Base-by-base conservation (phyloP, 768 basidiomycete genomes). In the Hericium rajendrae region DNA sequence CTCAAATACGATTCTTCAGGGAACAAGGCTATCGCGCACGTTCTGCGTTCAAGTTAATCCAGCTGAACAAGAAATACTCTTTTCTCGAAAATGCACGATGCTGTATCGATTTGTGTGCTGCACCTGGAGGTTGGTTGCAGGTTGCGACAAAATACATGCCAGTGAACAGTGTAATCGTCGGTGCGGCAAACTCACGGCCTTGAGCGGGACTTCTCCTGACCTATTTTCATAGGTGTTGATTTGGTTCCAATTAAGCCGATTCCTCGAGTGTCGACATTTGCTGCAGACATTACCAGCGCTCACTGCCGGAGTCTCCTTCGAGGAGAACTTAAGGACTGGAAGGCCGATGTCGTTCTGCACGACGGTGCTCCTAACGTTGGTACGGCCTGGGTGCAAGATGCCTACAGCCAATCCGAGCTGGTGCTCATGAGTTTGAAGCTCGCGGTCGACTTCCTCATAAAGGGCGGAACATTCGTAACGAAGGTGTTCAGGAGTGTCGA, bases 321-420 rank as follows among this genome's bases (percentile, higher is more conserved):
- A 56, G 75, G 76, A 22, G 92, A 97, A 70, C 74, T 98, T 61
- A 97, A 98, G 70, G 94, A 97, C 69, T 99, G 97, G 97, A 95
- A 94, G 73, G 97, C 97, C 18, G 97, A 99, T 68, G 83, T 98
- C 54, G 94, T 99, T 13, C 82, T 99, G 57, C 97, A 99, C 69
- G 97, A 99, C 71, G 97, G 97, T 75, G 97, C 97, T 41, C 97
- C 97, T 22, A 99, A 99, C 70, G 97, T 99, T 70, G 97, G 97
- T 76, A 91, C 92, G 11, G 97, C 97, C 12, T 99, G 97, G 97
- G 83, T 97, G 62, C 97, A 98, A 70, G 97, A 99, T 72, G 97
- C 97, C 0, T 99, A 94, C 75, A 83, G 84, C 60, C 97, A 99
- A 68, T 92, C 92, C 32, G 97, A 99, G 71, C 85, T 98, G 59